Evolutionary conservation across 495 filamentous ascomycete genomes (phyloP).

Genomic region (Lasiosphaeriaceae sp.): DNA sequence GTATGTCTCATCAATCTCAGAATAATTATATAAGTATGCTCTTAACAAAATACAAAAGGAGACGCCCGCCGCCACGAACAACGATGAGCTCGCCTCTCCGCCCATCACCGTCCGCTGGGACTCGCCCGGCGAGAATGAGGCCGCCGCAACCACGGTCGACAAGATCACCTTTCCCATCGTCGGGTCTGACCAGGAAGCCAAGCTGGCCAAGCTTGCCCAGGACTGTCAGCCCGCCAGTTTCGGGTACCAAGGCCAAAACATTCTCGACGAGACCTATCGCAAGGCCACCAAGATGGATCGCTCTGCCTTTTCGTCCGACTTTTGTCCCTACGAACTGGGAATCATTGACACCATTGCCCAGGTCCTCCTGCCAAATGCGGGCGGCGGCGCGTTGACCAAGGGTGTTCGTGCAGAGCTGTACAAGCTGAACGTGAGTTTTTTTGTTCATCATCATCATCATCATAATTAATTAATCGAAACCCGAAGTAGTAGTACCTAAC

Average conservation of each 20-base stretch:
- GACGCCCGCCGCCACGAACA: too few relatives aligned
- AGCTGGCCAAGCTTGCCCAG: too few relatives aligned
- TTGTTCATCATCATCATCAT: too few relatives aligned
- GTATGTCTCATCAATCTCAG: neutral
- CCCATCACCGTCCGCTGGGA: neutral
- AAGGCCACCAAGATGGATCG: conserved; percentile 48
- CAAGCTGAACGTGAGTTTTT: too few relatives aligned
- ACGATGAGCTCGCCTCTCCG: too few relatives aligned
- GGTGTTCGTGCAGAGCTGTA: conserved; percentile 8
- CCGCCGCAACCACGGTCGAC: neutral
- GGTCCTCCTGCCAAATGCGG: conserved; percentile 37
- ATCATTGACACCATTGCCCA: conserved; percentile 49
- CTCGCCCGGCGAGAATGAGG: neutral
- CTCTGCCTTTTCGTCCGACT: conserved; percentile 40
- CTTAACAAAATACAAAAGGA: neutral
- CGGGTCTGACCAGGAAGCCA: too few relatives aligned
- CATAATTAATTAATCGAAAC: too few relatives aligned
- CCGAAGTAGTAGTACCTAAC: too few relatives aligned
- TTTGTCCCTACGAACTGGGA: conserved; percentile 49
- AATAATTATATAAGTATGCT: too few relatives aligned
- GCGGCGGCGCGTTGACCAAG: conserved; percentile 16
- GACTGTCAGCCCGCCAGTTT: conserved; percentile 37
- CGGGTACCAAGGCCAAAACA: conserved; percentile 40
- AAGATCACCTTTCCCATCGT: conserved; percentile 12
- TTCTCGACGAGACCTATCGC: conserved; percentile 48